Percentiles rank a stretch among this genome's conserved stretches.
These are phyloP conservation scores for Ustilago tritici DNA, from an alignment of 1,284 basidiomycete species.

Conservation along the genomic window DNA sequence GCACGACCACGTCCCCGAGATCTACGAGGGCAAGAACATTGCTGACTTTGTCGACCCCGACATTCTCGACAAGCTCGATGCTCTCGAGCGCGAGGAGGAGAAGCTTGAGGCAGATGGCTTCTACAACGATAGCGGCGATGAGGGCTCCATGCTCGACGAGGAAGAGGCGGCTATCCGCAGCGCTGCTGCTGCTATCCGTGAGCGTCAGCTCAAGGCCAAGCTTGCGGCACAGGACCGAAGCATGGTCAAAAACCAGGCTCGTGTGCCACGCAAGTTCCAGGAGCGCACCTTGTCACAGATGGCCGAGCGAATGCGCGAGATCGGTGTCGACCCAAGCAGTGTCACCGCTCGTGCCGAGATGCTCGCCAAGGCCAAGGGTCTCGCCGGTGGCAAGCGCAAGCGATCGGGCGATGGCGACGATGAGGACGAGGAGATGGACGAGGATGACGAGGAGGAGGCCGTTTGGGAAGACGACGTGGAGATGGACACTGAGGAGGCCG, in stretches of 20 bases:
- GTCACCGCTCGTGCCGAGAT: slow-evolving; percentile 88
- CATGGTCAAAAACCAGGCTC: slow-evolving; percentile 86
- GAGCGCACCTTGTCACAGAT: slow-evolving; percentile 89
- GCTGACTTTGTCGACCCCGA: slow-evolving; percentile 99
- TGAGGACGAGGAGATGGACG: slow-evolving; percentile 63
- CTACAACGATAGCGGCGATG: slow-evolving; percentile 85
- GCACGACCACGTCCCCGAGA: slow-evolving; percentile 92
- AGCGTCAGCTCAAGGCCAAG: slow-evolving; percentile 78
- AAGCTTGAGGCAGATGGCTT: slow-evolving; percentile 91
- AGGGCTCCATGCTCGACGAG: slow-evolving; percentile 84
- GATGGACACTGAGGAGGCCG: slow-evolving; percentile 69
- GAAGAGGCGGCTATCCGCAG: slow-evolving; percentile 87
- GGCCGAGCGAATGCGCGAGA: slow-evolving; percentile 81
- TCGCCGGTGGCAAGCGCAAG: slow-evolving; percentile 77
- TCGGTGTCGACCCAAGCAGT: slow-evolving; percentile 87
- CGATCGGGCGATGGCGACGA: slow-evolving; percentile 71
- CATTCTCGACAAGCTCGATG: slow-evolving; percentile 94
- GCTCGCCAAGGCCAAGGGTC: slow-evolving; percentile 81
- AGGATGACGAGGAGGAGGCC: slow-evolving; percentile 71
- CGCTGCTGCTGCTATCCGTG: slow-evolving; percentile 77
- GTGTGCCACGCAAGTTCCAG: slow-evolving; percentile 80
- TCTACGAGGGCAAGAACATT: slow-evolving; percentile 97
- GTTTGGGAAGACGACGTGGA: slow-evolving; percentile 74
- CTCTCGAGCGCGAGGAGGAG: slow-evolving; percentile 96
- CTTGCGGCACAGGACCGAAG: slow-evolving; percentile 86